A percentile compares a stretch with the other conserved stretches of the same genome.
Evolutionary conservation across 371 early-diverging fungal species (phyloP).

Genomic region (Apophysomyces variabilis): DNA sequence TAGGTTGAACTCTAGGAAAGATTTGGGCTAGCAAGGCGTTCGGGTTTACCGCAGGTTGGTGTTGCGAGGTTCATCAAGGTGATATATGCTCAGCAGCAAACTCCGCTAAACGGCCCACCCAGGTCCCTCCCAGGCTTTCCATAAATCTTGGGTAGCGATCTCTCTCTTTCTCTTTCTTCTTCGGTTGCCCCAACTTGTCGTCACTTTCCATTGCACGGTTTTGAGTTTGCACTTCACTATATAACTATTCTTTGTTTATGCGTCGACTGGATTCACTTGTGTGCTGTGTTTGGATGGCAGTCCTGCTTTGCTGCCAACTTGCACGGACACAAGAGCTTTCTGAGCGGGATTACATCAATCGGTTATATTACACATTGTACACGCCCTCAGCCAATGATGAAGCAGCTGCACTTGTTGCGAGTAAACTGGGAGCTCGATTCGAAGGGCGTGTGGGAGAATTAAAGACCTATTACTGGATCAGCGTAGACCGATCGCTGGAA

Average conservation of each 20-base stretch:
- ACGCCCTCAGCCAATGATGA: slow-evolving; percentile 35
- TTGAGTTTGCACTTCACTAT: background rate
- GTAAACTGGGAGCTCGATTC: slow-evolving; percentile 50
- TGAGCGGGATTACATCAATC: slow-evolving; percentile 32
- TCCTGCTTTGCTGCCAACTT: slow-evolving; percentile 3
- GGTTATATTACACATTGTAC: slow-evolving; percentile 59
- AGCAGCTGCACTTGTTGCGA: slow-evolving; percentile 45
- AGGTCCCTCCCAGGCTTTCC: background rate
- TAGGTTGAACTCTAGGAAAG: too few species aligned
- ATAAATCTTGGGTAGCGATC: background rate
- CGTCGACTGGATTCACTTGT: slow-evolving; percentile 1
- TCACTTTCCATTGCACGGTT: background rate
- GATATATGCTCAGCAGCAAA: background rate
- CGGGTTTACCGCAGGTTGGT: too few species aligned
- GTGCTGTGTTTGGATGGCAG: background rate
- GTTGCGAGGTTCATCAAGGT: too few species aligned
- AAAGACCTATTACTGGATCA: slow-evolving; percentile 64
- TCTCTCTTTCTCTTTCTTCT: slow-evolving; percentile 2
- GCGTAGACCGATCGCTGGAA: slow-evolving; percentile 32
- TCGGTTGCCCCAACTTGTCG: background rate
- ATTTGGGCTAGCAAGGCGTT: too few species aligned
- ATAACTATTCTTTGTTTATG: slow-evolving; percentile 9
- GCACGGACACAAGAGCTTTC: slow-evolving; percentile 8
- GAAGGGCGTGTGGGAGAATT: slow-evolving; percentile 76
- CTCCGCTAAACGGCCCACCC: slow-evolving; percentile 1